Evolutionary conservation across 768 basidiomycete species (phyloP).

Genomic region (Leccinellum albellum): DNA sequence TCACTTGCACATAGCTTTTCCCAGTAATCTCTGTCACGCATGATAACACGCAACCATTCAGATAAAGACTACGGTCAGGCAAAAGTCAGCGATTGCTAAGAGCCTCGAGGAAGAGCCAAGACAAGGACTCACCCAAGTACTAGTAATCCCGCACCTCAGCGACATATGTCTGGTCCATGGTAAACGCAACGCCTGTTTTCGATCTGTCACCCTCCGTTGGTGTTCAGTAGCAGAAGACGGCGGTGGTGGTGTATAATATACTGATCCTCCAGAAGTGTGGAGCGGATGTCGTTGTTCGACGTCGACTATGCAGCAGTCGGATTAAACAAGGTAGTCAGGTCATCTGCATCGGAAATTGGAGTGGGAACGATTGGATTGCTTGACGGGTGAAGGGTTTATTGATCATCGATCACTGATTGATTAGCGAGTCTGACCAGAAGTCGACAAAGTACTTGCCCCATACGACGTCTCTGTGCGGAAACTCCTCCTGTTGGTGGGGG

Average conservation of each 20-base stretch:
- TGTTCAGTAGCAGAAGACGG: too few relatives aligned
- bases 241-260: too few relatives aligned
- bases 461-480: constrained; percentile 30
- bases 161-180: constrained; percentile 74
- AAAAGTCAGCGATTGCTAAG: background rate
- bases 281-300: too few relatives aligned
- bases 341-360: too few relatives aligned
- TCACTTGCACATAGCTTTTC: constrained; percentile 58
- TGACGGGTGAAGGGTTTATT: background rate
- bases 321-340: too few relatives aligned
- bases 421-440: background rate
- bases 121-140: constrained; percentile 55
- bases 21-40: constrained; percentile 56
- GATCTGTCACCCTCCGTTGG: background rate
- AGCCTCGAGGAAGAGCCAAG: background rate
- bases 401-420: background rate
- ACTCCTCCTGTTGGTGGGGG: constrained; percentile 22
- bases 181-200: constrained; percentile 75
- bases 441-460: constrained; percentile 62
- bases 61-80: background rate
- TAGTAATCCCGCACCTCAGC: constrained; percentile 80
- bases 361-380: too few relatives aligned
- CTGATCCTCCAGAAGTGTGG: too few relatives aligned
- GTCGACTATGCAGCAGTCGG: too few relatives aligned
- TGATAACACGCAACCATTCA: background rate